Evolutionary conservation across 2,329 filamentous ascomycete genomes (phyloP).

Genomic region (Venturia nashicola): DNA sequence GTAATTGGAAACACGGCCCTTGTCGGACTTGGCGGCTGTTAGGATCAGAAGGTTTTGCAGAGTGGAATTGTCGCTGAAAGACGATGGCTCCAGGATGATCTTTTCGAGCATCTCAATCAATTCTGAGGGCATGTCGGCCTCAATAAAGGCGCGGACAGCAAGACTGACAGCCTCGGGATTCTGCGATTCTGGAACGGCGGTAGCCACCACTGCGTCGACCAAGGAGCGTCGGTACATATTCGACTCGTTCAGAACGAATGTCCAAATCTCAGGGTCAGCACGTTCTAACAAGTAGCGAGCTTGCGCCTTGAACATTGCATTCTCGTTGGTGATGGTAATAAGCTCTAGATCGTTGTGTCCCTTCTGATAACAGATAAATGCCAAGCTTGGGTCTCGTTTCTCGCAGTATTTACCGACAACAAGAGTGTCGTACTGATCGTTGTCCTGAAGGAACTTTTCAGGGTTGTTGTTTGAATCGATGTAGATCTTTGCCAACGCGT

Average conservation of each 20-base stretch:
- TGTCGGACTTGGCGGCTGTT: conserved; percentile 93
- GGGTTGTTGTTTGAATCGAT: conserved; percentile 98
- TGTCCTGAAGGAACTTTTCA: conserved; percentile 94
- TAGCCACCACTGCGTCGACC: conserved; percentile 91
- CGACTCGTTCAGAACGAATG: conserved; percentile 87
- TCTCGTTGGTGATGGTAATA: conserved; percentile 97
- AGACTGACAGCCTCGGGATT: conserved; percentile 92
- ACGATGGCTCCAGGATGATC: conserved; percentile 98
- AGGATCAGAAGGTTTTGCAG: conserved; percentile 94
- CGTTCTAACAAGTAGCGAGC: conserved; percentile 88
- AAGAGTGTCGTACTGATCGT: conserved; percentile 89
- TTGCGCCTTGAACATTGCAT: conserved; percentile 99
- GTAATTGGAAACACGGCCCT: conserved; percentile 88
- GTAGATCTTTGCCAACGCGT: conserved; percentile 97
- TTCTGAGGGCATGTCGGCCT: conserved; percentile 77
- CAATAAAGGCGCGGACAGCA: conserved; percentile 85
- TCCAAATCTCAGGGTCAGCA: conserved; percentile 82
- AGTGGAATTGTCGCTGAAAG: conserved; percentile 94
- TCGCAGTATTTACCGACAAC: conserved; percentile 95
- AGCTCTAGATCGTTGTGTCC: conserved; percentile 95
- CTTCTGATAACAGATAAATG: conserved; percentile 90
- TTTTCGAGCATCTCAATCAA: conserved; percentile 97
- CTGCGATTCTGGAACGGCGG: conserved; percentile 76
- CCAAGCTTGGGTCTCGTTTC: conserved; percentile 93
- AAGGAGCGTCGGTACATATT: conserved; percentile 90